Base-by-base conservation (phyloP, 1,284 basidiomycete species). In the Hypsizygus ulmarius region DNA sequence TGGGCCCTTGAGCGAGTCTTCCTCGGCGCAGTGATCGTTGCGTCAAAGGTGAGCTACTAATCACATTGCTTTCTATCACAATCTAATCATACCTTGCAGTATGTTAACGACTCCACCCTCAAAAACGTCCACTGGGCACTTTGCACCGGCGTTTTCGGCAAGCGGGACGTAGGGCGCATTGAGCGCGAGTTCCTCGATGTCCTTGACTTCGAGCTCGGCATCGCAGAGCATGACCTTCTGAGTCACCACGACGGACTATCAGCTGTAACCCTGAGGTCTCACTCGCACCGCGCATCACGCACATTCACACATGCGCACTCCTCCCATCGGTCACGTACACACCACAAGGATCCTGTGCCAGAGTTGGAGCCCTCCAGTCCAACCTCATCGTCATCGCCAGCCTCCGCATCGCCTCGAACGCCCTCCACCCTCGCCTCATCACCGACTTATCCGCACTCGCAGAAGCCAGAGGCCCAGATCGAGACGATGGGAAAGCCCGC, bases 1-100 rank as follows among this genome's bases (percentile, higher is more conserved):
- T 87, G 85, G 84, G 84, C 85, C n/a, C 73, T 82, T 41, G 86
- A 87, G 64, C 78, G 84, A 48, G 84, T 87, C 16, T 87, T 87
- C 65, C 73, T 87, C 33, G 84, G 84, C 45, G 81, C 85, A 28
- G 62, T 88, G 54, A 87, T 87, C 62, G 69, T 78, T 34, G 85
- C 84, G 5, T 82, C 80, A 68, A 87, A 87, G 75, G 84, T 85
- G 64, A 61, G 74, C 66, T 45, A 38, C 38, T 38, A 12, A 40
- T 34, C 46, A 36, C 6, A 45, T 30, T 9, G 40, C 37, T 6
- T 14, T 19, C n/a, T 32, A 30, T 39, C 51, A 37, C 50, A 40
- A 43, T 48, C 53, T 45, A 34, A 53, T 33, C 32, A 25, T 37
- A 30, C 48, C 34, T 16, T 32, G 10, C 52, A 87, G 84, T 87